phyloP scores from a whole-genome alignment of 176 grass and related monocot species.

The Ananas comosus region DNA sequence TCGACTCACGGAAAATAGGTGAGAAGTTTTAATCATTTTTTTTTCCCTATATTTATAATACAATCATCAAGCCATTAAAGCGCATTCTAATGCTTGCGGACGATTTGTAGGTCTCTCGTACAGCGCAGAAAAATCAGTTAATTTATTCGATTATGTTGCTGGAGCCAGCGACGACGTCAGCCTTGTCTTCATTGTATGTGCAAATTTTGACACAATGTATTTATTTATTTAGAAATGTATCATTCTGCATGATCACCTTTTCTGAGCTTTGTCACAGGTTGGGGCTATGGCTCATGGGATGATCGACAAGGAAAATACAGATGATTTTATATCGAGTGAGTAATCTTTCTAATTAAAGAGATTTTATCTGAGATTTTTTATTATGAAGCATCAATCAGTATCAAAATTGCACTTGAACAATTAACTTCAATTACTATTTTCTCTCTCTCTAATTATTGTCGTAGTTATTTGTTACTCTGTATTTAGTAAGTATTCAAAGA shows the following conservation, averaged over 20 bases:
- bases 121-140: slow-evolving; percentile 75
- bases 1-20: slow-evolving; percentile 79
- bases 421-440: too few species aligned
- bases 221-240: slow-evolving; percentile 2
- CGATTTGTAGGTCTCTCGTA: slow-evolving; percentile 67
- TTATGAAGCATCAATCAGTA: too few species aligned
- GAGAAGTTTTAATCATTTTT: slow-evolving; percentile 9
- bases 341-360: not conserved
- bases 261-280: slow-evolving; percentile 45
- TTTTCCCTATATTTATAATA: slow-evolving; percentile 8
- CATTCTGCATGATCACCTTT: slow-evolving; percentile 5
- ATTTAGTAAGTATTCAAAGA: too few species aligned
- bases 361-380: too few species aligned
- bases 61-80: not conserved
- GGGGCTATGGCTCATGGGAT: slow-evolving; percentile 94
- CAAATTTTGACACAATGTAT: slow-evolving; percentile 9
- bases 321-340: slow-evolving; percentile 97
- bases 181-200: slow-evolving; percentile 84
- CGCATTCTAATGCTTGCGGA: slow-evolving; percentile 11
- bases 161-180: slow-evolving; percentile 49
- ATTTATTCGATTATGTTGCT: slow-evolving; percentile 84
- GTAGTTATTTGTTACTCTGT: too few species aligned
- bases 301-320: slow-evolving; percentile 68
- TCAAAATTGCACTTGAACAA: too few species aligned
- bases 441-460: too few species aligned